Evolutionary conservation across 805 yeast genomes (phyloP), one percentile per base, ranked within the genome.

Genomic region (Wickerhamia fluorescens): DNA sequence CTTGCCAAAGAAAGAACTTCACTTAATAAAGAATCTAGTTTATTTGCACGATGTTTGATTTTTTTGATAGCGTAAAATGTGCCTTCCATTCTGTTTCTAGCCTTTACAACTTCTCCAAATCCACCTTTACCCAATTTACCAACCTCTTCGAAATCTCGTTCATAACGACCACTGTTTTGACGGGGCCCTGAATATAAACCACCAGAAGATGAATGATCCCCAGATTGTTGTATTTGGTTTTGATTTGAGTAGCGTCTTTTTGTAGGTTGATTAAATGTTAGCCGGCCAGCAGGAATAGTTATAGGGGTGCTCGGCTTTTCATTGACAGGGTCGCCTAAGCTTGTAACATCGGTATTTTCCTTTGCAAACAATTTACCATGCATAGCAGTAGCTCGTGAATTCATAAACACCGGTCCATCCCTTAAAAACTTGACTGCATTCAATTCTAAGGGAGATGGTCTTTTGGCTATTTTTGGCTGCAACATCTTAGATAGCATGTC

Each of bases 71-170:
- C 99, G 53, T 92, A 92, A 42, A 83, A 84, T 10, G 96, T 70
- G 13, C 98, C 97, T 50, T 92, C 99, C 39, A 92, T 70, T 34
- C 88, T 73, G 51, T 88, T 89, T 36, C 98, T 66, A 0, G 92
- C 97, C 47, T 89, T 88, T n/a, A 92, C 96, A 6, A 92, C 99
- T 53, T 92, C 96, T 5, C 99, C 99, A 57, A 82, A 92, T 0
- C 94, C 99, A 22, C 99, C 99, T 42, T 78, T 75, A 2, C 99
- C 99, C 6, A 92, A 58, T 13, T 79, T 74, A 1, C 89, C 92
- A 24, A 86, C 82, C 49, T 92, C 98, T 53, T 92, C 98, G 54
- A 94, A 92, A 50, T 92, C 99, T 37, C 88, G 75, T 3, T 78
- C 82, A 49, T 89, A 92, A 38, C 98, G 66, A 1, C 95, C 86